phyloP scores from a whole-genome alignment of 2,329 filamentous ascomycete species.

The Aschersonia sp. region DNA sequence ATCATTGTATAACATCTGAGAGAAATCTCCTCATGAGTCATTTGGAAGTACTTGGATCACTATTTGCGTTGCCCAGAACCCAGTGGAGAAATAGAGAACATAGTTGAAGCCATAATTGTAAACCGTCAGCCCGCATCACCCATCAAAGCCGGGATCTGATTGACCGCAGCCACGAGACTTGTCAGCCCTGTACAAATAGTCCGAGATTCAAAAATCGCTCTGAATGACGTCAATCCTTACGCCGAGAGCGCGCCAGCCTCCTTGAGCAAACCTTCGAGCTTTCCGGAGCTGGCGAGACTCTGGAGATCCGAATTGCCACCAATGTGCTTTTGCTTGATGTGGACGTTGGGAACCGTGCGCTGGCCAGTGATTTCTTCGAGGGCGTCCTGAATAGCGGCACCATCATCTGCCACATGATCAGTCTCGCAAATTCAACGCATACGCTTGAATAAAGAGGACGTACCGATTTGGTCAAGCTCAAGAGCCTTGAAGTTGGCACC shows the following conservation, averaged over 20 bases:
- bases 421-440: not conserved
- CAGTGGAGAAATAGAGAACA: too few relatives aligned
- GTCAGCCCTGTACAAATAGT: slow-evolving; percentile 1
- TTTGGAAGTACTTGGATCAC: too few relatives aligned
- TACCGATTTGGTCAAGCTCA: slow-evolving; percentile 65
- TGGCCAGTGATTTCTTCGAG: slow-evolving; percentile 70
- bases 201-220: too few relatives aligned
- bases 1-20: too few relatives aligned
- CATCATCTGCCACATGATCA: slow-evolving; percentile 48
- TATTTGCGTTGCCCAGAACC: too few relatives aligned
- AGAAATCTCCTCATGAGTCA: too few relatives aligned
- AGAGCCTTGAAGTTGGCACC: slow-evolving; percentile 60
- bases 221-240: slow-evolving; percentile 14
- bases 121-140: not conserved
- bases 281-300: slow-evolving; percentile 31
- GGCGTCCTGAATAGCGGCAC: slow-evolving; percentile 66
- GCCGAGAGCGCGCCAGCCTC: slow-evolving; percentile 26
- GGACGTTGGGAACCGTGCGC: slow-evolving; percentile 89
- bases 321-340: slow-evolving; percentile 81
- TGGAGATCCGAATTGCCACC: slow-evolving; percentile 87
- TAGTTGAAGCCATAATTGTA: too few relatives aligned
- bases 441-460: not conserved
- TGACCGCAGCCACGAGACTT: not conserved
- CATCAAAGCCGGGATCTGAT: slow-evolving; percentile 3
- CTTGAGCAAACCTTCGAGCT: slow-evolving; percentile 25